Percentiles rank a stretch among this genome's conserved stretches.
These are phyloP conservation scores for Hyaloscypha hepaticicola DNA, from an alignment of 495 filamentous ascomycete genomes.

Conservation along the genomic window DNA sequence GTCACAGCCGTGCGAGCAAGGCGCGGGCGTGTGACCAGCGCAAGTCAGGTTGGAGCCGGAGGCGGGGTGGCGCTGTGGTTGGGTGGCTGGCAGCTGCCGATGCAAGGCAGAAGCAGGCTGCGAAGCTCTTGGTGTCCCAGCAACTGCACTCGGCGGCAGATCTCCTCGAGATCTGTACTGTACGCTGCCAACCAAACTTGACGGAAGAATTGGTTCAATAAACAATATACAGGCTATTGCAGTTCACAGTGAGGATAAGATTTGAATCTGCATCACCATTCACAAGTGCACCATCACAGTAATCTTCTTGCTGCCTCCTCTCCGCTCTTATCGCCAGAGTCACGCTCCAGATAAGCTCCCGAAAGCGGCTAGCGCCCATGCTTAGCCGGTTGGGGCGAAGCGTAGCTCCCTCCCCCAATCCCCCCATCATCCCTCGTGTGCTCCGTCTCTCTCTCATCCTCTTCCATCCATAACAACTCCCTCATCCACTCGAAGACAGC, in stretches of 20 bases:
- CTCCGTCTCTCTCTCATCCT: constrained; percentile 32
- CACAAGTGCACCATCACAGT: not conserved
- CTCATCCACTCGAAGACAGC: constrained; percentile 26
- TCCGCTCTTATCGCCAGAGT: not conserved
- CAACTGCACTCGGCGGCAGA: not conserved
- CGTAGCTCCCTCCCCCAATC: constrained; percentile 8
- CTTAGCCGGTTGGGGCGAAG: constrained; percentile 18
- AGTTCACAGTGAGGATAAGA: not conserved
- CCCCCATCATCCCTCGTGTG: constrained; percentile 33
- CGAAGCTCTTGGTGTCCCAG: not conserved
- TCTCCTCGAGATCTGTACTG: too few species aligned
- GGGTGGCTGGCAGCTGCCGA: not conserved
- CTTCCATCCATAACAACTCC: constrained; percentile 32
- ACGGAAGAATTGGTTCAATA: too few species aligned
- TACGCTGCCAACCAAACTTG: not conserved
- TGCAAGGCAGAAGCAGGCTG: not conserved
- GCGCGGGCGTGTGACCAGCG: too few species aligned
- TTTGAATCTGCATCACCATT: not conserved
- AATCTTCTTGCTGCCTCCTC: not conserved
- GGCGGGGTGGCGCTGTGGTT: not conserved
- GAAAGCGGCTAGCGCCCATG: constrained; percentile 5
- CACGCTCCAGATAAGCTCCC: not conserved
- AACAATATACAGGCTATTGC: not conserved
- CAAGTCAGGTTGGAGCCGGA: not conserved
- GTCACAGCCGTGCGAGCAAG: too few species aligned